Base-by-base conservation (phyloP, 257 asterid genomes). In the Nicotiana tomentosiformis region DNA sequence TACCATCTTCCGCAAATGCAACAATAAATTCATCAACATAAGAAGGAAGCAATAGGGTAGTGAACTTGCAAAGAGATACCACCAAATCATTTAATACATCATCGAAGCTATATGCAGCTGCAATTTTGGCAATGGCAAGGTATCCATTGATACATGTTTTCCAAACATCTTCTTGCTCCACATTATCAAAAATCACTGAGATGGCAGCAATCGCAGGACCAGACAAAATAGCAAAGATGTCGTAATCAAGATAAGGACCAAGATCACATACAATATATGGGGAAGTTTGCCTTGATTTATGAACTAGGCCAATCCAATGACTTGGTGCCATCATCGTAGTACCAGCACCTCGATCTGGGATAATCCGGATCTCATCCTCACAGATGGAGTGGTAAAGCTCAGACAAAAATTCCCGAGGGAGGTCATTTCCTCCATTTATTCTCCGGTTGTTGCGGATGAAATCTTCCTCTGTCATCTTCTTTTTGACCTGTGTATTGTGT, bases 381-480 rank as follows among this genome's bases (percentile, higher is more conserved):
- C 93, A 91, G 83, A 95, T 95, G 30, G 98, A 92, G 86, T 91
- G 90, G 86, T 88, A 95, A 77, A 95, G 94, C 87, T 92, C 91
- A 20, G 97, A 88, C 84, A 95, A 89, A 86, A 89, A 89, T 49
- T 91, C 98, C 72, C 96, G 93, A 82, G 99, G 98, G 23, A 95
- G 98, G 87, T 95, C 99, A 83, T 86, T 88, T 35, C 99, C 99
- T 82, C 95, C 98, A 78, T 95, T 95, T 82, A 95, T 95, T 84
- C 88, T 89, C 23, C 98, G 90, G 84, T 93, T 93, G 84, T 95
- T 95, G 49, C 95, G 92, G 81, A 95, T 91, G 86, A 95, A 95
- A 87, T 95, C 99, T 72, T 93, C 99, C 89, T 92, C 97, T 6
- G 90, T 95, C 99, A 95, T 95, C 91, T 93, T 95, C 90, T 91